phyloP scores from a whole-genome alignment of 179 eudicot genomes.

The Silene vulgaris region DNA sequence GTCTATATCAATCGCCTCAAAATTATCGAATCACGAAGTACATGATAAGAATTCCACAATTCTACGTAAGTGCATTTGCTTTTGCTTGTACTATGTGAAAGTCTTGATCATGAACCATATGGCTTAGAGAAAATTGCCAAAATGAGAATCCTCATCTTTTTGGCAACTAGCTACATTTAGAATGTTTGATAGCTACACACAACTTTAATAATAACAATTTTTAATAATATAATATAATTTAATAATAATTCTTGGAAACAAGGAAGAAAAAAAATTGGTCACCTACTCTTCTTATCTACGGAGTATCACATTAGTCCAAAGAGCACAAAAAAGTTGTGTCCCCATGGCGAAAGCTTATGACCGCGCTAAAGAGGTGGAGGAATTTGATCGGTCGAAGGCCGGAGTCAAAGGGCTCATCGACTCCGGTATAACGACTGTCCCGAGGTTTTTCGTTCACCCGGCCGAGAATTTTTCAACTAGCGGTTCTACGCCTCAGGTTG shows the following conservation, averaged over 20 bases:
- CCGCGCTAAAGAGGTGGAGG: constrained; percentile 30
- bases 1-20: too few species aligned
- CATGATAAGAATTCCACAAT: background rate
- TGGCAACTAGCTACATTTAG: constrained; percentile 3
- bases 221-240: too few species aligned
- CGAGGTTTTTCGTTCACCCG: constrained; percentile 37
- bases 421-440: constrained; percentile 32
- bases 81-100: too few species aligned
- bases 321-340: background rate
- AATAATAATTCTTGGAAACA: background rate
- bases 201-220: background rate
- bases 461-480: constrained; percentile 16
- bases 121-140: background rate
- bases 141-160: constrained; percentile 6
- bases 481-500: background rate
- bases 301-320: background rate
- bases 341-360: constrained; percentile 33
- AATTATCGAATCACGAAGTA: too few species aligned
- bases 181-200: background rate
- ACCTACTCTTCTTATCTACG: background rate
- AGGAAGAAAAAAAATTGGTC: background rate
- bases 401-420: constrained; percentile 46
- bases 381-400: constrained; percentile 35
- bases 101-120: background rate
- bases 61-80: background rate